Evolutionary conservation across 164 flowering plant species (phyloP).

Genomic region (Vitis labrusca): DNA sequence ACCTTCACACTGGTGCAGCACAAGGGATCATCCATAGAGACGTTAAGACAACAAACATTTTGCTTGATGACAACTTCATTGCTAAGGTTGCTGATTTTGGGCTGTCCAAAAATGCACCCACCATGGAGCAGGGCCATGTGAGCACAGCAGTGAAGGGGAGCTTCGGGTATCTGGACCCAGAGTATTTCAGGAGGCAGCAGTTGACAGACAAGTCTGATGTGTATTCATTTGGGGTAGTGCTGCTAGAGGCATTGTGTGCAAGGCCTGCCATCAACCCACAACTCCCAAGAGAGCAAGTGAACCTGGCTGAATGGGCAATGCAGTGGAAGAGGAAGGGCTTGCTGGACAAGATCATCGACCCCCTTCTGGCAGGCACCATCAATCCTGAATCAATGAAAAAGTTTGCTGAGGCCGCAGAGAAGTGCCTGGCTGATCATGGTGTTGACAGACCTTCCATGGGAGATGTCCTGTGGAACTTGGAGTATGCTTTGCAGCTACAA

Average conservation of each 20-base stretch:
- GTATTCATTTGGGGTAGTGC: conserved; percentile 74
- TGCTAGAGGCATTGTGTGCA: conserved; percentile 60
- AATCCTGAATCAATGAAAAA: conserved; percentile 63
- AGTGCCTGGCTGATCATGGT: conserved; percentile 65
- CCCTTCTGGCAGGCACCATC: conserved; percentile 37
- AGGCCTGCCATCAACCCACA: conserved; percentile 62
- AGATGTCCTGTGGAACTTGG: conserved; percentile 73
- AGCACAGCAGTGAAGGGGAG: conserved; percentile 75
- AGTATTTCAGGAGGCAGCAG: conserved; percentile 69
- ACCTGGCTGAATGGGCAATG: conserved; percentile 79
- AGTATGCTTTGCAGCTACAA: conserved; percentile 68
- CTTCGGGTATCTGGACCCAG: conserved; percentile 75
- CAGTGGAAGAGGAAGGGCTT: conserved; percentile 56
- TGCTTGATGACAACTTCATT: conserved; percentile 56
- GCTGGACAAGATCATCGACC: conserved; percentile 60
- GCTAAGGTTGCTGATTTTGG: conserved; percentile 76
- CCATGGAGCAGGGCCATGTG: conserved; percentile 52
- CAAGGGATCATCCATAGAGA: conserved; percentile 74
- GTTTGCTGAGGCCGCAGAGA: conserved; percentile 69
- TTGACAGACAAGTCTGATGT: conserved; percentile 73
- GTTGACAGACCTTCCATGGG: conserved; percentile 74
- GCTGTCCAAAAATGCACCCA: conserved; percentile 51
- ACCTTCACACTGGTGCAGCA: conserved; percentile 68
- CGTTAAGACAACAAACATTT: conserved; percentile 68
- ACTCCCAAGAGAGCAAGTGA: conserved; percentile 65